Conservation (phyloP, 257 asterid genomes). For the Ilex aquifolium region DNA sequence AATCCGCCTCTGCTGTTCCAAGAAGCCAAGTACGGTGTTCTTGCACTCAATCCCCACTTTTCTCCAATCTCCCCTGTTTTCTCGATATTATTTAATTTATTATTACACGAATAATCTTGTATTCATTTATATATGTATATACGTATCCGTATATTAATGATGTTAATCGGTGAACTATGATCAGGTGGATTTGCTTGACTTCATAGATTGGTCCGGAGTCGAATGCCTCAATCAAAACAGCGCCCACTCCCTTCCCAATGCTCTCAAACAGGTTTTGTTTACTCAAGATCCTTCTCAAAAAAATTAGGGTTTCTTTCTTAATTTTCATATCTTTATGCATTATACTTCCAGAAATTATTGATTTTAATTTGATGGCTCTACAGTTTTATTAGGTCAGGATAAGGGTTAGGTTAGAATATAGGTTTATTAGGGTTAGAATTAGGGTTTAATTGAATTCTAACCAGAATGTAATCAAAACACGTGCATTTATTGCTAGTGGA, state of each 20-base stretch:
- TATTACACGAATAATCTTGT: too few species aligned
- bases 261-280: constrained; percentile 58
- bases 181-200: constrained; percentile 75
- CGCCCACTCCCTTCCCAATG: constrained; percentile 48
- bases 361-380: too few species aligned
- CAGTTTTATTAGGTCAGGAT: too few species aligned
- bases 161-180: not conserved
- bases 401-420: too few species aligned
- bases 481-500: too few species aligned
- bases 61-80: not conserved
- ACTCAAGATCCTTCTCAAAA: not conserved
- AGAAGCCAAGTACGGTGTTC: constrained; percentile 36
- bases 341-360: not conserved
- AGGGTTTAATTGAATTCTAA: too few species aligned
- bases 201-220: constrained; percentile 72
- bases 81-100: not conserved
- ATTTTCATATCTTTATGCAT: too few species aligned
- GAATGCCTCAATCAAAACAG: constrained; percentile 74
- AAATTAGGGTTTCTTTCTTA: too few species aligned
- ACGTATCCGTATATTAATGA: too few species aligned
- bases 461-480: too few species aligned
- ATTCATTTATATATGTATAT: too few species aligned
- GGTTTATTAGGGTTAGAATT: too few species aligned
- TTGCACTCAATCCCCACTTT: not conserved
- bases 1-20: constrained; percentile 48